Evolutionary conservation across 1,284 basidiomycete genomes (phyloP), one percentile per base, ranked within the genome.

Genomic region (Leccinum fuscescens): DNA sequence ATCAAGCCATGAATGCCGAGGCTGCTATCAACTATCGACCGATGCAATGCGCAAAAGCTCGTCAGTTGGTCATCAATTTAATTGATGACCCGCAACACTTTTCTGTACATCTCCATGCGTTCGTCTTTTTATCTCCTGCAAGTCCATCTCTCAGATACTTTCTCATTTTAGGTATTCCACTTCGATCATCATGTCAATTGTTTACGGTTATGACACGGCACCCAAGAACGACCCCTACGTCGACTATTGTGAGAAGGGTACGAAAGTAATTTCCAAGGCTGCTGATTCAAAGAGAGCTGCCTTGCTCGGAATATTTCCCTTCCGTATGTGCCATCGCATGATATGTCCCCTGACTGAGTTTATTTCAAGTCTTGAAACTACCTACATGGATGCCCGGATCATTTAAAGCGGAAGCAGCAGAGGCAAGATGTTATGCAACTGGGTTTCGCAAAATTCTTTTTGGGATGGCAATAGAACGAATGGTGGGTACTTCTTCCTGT

Each of bases 381-480:
- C 69, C 69, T 33, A 54, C 60, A 15, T 73, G 71, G 69, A 37
- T 70, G 0, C 68, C 71, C 1, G 68, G 66, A 11, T 73, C 68
- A 8, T 62, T 73, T 48, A 70, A 64, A 37, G 58, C 63, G 1
- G 69, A 70, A 57, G 71, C 64, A 4, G 61, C 55, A 2, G 44
- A 29, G 29, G 49, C 69, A 35, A 65, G 49, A 20, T 31, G 31
- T 20, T 72, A 67, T 58, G 57, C 66, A 31, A 57, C 35, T 4
- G 68, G 63, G 9, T 68, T 70, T 55, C 67, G 72, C 8, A 52
- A 27, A 8, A 9, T 59, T 37, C 68, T 72, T 24, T 72, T 69
- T 44, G 65, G 29, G 9, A 62, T 72, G 57, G 71, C 24, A 31
- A 31, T 68, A n/a, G 62, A 69, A 42, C 63, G 54, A 53, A 69